Conservation (phyloP, 83 land plant species). For the Larix sibirica region DNA sequence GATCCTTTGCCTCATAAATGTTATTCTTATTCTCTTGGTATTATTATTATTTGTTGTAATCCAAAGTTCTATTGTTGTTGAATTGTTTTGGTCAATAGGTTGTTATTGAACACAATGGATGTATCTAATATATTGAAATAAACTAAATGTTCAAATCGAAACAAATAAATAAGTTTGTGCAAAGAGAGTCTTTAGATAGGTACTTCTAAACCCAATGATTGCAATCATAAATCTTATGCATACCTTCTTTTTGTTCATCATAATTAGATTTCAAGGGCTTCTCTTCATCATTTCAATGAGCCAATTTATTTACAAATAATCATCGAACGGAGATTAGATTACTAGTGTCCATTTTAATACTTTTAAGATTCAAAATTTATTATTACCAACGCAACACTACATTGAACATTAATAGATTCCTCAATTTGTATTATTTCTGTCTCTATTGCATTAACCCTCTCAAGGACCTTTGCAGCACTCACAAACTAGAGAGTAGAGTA, state of each 20-base stretch:
- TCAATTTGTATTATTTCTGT: constrained; percentile 84
- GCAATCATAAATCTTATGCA: background rate
- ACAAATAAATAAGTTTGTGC: background rate
- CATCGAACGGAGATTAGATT: background rate
- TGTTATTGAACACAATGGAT: background rate
- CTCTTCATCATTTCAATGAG: constrained; percentile 12
- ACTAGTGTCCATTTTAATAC: too few relatives aligned
- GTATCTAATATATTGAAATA: background rate
- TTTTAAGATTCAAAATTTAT: background rate
- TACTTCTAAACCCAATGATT: background rate
- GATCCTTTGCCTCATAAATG: background rate
- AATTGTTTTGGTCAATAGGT: too few relatives aligned
- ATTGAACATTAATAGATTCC: constrained; percentile 70
- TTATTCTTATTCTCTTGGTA: background rate
- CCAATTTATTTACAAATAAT: background rate
- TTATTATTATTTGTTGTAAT: background rate
- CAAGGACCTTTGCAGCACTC: constrained; percentile 88
- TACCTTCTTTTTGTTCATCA: constrained; percentile 11
- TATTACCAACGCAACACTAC: constrained; percentile 30
- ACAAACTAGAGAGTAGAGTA: too few relatives aligned
- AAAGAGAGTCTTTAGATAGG: too few relatives aligned
- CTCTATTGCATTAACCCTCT: constrained; percentile 82
- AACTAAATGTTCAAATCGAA: background rate
- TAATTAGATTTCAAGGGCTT: background rate
- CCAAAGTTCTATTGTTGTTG: background rate